These are phyloP conservation scores for Tylopilus felleus DNA, from an alignment of 768 basidiomycete genomes.

Conservation along the genomic window DNA sequence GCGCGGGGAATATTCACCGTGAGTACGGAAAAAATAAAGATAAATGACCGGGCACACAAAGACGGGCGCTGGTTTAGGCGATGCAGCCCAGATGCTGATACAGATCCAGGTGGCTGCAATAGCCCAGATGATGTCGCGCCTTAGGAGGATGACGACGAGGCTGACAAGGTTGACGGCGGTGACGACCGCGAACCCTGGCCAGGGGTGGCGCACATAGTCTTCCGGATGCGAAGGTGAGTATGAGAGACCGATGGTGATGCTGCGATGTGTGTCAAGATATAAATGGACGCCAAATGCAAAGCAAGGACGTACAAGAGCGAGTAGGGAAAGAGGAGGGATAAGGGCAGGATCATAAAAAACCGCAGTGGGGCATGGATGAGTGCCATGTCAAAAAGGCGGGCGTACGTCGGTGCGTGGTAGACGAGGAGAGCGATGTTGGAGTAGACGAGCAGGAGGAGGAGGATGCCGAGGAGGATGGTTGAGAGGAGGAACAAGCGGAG, in stretches of 20 bases:
- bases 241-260: slow-evolving; percentile 66
- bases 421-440: slow-evolving; percentile 75
- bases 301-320: slow-evolving; percentile 46
- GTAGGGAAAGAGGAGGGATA: slow-evolving; percentile 45
- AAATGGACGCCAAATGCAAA: not conserved
- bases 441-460: slow-evolving; percentile 70
- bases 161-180: slow-evolving; percentile 60
- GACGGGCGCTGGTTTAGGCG: slow-evolving; percentile 63
- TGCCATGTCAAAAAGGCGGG: slow-evolving; percentile 68
- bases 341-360: slow-evolving; percentile 59
- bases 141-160: slow-evolving; percentile 50
- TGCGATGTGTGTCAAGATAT: slow-evolving; percentile 19
- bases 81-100: slow-evolving; percentile 56
- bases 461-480: slow-evolving; percentile 68
- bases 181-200: slow-evolving; percentile 71
- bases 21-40: not conserved
- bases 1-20: not conserved
- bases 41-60: slow-evolving; percentile 41
- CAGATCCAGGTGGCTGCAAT: slow-evolving; percentile 73
- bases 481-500: slow-evolving; percentile 74
- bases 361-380: slow-evolving; percentile 88
- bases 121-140: slow-evolving; percentile 72
- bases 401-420: slow-evolving; percentile 60
- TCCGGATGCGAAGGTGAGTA: slow-evolving; percentile 48
- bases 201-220: slow-evolving; percentile 58